Base-by-base conservation (phyloP, 257 asterid genomes). In the Nicotiana attenuata region DNA sequence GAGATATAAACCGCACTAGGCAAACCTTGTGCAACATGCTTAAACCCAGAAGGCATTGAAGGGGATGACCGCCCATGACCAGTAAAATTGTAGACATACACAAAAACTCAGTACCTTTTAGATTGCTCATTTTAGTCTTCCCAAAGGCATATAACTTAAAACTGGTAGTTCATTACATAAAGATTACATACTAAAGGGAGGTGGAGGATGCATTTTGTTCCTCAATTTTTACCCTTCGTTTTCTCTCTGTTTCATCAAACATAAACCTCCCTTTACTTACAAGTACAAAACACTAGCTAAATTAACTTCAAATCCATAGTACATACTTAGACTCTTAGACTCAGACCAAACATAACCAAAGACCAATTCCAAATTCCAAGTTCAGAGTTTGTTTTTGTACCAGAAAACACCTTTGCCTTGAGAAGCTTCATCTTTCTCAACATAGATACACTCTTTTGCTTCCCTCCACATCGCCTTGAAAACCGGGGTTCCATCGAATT, bases 391-490 rank as follows among this genome's bases (percentile, higher is more conserved):
- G 85, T 91, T 91, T 61, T 88, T 82, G 87, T 91, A 91, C 95
- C 93, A 91, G 81, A 83, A 90, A 45, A 91, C 88, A 5, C 95
- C 95, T 85, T 83, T 88, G 14, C 55, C 83, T 26, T 47, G 76
- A 65, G 85, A 33, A 7, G 60, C 84, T 71, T 89, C 92, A 13
- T 90, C 95, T 3, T 90, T 88, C 88, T 91, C 93, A 8, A 91
- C 92, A 50, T 87, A 91, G 80, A 90, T 45, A 38, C 93, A 91
- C 79, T 90, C 95, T 82, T 52, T 89, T 2, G 91, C 92, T 86
- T 91, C 95, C 82, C 93, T 91, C 91, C 92, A 90, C 88, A 87
- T 85, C 6, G 95, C 95, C 88, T 91, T 84, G 87, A 73, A 80
- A 69, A 91, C 82, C 0, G 93, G 91, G 19, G 90, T 90, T 10